These are phyloP conservation scores for Coemansia sp. DNA, from an alignment of 192 early-diverging fungal species.

Conservation along the genomic window DNA sequence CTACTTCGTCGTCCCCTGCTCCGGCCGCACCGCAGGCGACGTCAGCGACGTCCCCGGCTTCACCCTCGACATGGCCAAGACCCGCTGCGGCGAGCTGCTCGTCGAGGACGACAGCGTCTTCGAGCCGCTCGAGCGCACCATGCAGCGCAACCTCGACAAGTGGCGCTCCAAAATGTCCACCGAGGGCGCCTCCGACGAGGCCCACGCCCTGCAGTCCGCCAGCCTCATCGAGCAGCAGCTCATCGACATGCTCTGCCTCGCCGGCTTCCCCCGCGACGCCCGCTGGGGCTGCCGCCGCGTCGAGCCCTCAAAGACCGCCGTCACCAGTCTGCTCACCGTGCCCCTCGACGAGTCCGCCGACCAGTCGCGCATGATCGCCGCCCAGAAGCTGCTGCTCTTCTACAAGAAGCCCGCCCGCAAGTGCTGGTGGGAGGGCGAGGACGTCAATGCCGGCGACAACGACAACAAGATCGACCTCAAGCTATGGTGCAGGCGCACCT, in stretches of 20 bases:
- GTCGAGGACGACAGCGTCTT: conserved; percentile 69
- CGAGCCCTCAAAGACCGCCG: conserved; percentile 65
- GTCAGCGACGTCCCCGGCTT: conserved; percentile 43
- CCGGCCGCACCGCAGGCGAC: conserved; percentile 38
- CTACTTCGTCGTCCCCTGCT: conserved; percentile 62
- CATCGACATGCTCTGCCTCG: conserved; percentile 78
- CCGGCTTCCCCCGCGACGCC: conserved; percentile 68
- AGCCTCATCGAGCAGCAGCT: conserved; percentile 68
- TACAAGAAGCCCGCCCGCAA: conserved; percentile 84
- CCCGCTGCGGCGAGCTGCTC: conserved; percentile 61
- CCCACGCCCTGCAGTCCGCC: conserved; percentile 41
- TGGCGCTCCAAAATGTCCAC: conserved; percentile 38
- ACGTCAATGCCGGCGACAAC: conserved; percentile 59
- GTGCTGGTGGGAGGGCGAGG: conserved; percentile 81
- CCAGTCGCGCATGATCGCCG: conserved; percentile 66
- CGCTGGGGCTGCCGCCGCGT: conserved; percentile 71
- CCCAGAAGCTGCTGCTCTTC: conserved; percentile 72
- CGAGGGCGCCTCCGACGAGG: conserved; percentile 44
- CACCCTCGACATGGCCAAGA: conserved; percentile 57
- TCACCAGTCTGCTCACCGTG: conserved; percentile 67
- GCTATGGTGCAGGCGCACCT: conserved; percentile 76
- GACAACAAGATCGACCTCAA: conserved; percentile 57
- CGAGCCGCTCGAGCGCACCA: conserved; percentile 69
- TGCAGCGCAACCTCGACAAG: conserved; percentile 57
- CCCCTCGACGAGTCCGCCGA: conserved; percentile 67